Conservation (phyloP, 1,284 basidiomycete genomes). For the Vanrija pseudolonga region DNA sequence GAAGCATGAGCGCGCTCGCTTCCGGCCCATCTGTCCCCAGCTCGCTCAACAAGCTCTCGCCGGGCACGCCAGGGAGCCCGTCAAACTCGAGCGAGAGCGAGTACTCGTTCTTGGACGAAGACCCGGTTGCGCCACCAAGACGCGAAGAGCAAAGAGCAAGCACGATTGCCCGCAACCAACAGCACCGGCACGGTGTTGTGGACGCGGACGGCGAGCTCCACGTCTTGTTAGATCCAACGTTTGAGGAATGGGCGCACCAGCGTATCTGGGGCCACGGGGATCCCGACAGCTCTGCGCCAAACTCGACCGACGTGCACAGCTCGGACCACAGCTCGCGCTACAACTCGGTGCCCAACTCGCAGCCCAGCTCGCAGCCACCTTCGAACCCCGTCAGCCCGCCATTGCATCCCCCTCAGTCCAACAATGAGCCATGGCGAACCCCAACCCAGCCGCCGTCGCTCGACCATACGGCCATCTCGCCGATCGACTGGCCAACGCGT, state of each 20-base stretch:
- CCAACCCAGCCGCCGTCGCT: constrained; percentile 2
- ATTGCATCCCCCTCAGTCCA: background rate
- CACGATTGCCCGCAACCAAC: background rate
- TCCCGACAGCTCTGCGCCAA: background rate
- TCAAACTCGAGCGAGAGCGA: constrained; percentile 16
- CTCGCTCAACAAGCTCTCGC: background rate
- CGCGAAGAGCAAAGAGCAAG: too few relatives aligned
- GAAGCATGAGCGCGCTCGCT: constrained; percentile 1
- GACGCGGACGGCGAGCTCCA: constrained; percentile 12
- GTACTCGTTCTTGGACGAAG: constrained; percentile 15
- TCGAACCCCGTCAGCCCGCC: background rate
- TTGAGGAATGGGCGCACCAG: constrained; percentile 14
- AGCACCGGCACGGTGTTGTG: constrained; percentile 5
- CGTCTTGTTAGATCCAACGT: constrained; percentile 8
- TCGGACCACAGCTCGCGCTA: too few relatives aligned
- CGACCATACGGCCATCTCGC: background rate
- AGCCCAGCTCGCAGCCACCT: background rate
- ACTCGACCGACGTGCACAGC: too few relatives aligned
- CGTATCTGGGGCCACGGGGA: constrained; percentile 2
- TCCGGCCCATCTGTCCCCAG: background rate
- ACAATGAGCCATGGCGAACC: constrained; percentile 2
- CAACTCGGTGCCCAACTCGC: too few relatives aligned
- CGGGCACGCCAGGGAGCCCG: constrained; percentile 1
- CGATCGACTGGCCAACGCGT: background rate
- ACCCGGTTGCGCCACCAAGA: background rate